phyloP scores from a whole-genome alignment of 345 rosid genomes.

The Dimocarpus longan region DNA sequence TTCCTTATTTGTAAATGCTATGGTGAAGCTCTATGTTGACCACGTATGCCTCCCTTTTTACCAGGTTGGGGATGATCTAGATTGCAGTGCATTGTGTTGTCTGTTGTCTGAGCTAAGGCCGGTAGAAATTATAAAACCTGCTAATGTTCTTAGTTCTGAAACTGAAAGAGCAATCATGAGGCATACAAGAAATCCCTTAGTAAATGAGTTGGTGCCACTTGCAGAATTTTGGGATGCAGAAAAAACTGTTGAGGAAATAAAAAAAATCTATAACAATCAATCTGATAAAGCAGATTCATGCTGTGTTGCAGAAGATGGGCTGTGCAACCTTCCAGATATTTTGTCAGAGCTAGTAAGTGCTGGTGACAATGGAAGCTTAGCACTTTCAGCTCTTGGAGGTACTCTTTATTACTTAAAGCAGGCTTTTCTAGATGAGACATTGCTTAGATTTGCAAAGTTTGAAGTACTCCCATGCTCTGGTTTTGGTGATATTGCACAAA shows the following conservation, averaged over 20 bases:
- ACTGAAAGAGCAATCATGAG: slow-evolving; percentile 74
- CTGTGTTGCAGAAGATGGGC: slow-evolving; percentile 29
- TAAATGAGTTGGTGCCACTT: slow-evolving; percentile 78
- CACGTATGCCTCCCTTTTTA: slow-evolving; percentile 18
- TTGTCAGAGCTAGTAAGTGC: slow-evolving; percentile 56
- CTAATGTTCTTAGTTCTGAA: slow-evolving; percentile 64
- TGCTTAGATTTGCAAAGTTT: slow-evolving; percentile 90
- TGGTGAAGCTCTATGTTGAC: slow-evolving; percentile 11
- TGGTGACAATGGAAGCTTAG: slow-evolving; percentile 58
- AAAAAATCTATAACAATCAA: slow-evolving; percentile 51
- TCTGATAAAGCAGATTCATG: slow-evolving; percentile 38
- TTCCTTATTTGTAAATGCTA: slow-evolving; percentile 13
- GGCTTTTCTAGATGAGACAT: slow-evolving; percentile 83
- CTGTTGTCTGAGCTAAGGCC: slow-evolving; percentile 87
- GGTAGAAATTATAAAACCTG: slow-evolving; percentile 91
- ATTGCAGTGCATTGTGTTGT: slow-evolving; percentile 76
- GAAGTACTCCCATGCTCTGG: slow-evolving; percentile 76
- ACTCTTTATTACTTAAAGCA: slow-evolving; percentile 85
- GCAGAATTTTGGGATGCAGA: slow-evolving; percentile 90
- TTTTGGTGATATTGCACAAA: slow-evolving; percentile 54
- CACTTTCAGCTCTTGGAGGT: slow-evolving; percentile 97
- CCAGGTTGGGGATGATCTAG: slow-evolving; percentile 83
- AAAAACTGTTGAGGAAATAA: slow-evolving; percentile 69
- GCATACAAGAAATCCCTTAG: slow-evolving; percentile 84
- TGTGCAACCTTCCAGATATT: slow-evolving; percentile 53